Evolutionary conservation across 352 stramenopile genomes (phyloP), one percentile per base, ranked within the genome.

Genomic region (Globisporangium alternatum): DNA sequence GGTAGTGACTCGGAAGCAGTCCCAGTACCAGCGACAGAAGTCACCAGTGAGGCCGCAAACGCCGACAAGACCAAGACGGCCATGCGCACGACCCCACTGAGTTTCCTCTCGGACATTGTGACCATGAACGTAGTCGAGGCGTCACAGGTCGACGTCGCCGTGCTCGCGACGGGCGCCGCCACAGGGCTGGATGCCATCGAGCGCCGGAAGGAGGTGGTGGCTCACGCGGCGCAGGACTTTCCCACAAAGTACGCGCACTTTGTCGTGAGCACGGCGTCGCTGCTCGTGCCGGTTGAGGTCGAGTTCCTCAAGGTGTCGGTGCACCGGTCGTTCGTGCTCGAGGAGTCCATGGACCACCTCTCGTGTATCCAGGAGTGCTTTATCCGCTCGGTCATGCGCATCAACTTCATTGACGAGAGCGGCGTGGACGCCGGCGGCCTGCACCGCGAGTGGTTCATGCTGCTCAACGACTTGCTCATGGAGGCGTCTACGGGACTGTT

Each of bases 381-480:
- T 52, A 69, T 91, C 28, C 84, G 77, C 5, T 88, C 85, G 1
- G 83, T 85, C 30, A 88, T 94, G 72, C 79, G 88, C n/a, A 90
- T 96, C 60, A 88, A 93, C 44, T 97, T 97, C 54, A 56, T 94
- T 30, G 85, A 91, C 55, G 90, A 97, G 57, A 84, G 67, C 15
- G 90, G 84, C 21, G 75, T 96, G 31, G 90, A 97, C 72, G 90
- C 89, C 25, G 90, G 90, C 2, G 90, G 87, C 15, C 66, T 97
- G 12, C 84, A 96, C 35, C 81, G 91, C 22, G 98, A 99, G 83
- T 99, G 91, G 91, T 91, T 96, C 70, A 81, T 85, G 71, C 74
- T 97, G 37, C 60, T 96, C 47, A 85, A 83, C 28, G 73, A 91
- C 15, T 49, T 79, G 41, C 64, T 94, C 28, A 72, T 80, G 35